These are phyloP conservation scores for Penicillium paneum DNA, from an alignment of 2,329 filamentous ascomycete species.

Conservation along the genomic window DNA sequence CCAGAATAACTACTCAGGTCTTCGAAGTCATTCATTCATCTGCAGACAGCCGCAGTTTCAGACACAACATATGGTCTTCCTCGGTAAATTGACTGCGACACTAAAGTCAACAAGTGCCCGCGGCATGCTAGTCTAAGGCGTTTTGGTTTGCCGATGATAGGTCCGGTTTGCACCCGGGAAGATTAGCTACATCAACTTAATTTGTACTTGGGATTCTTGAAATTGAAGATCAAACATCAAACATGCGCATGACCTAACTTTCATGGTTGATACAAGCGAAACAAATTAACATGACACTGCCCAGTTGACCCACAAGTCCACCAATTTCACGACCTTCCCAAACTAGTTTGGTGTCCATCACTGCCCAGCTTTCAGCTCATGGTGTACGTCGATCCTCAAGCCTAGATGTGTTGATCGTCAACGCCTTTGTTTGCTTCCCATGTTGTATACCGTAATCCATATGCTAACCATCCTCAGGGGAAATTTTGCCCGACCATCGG, in stretches of 20 bases:
- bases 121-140: neutral
- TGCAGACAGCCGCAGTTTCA: conserved; percentile 14
- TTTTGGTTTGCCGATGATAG: neutral
- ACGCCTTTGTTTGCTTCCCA: neutral
- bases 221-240: neutral
- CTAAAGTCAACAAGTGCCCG: neutral
- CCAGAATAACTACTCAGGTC: neutral
- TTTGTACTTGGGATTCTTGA: neutral
- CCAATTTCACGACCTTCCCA: conserved; percentile 5
- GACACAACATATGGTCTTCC: conserved; percentile 11
- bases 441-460: neutral
- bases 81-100: neutral
- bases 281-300: neutral
- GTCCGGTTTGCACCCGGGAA: neutral
- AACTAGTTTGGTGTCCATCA: neutral
- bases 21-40: neutral
- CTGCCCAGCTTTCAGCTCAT: conserved; percentile 2
- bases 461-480: neutral
- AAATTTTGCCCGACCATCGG: neutral
- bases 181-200: neutral
- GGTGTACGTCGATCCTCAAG: conserved; percentile 3
- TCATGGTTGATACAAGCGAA: neutral
- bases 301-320: neutral
- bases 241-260: neutral
- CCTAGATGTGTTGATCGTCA: conserved; percentile 5